Percentiles rank a stretch among this genome's conserved stretches.
phyloP scores from a whole-genome alignment of 2,329 filamentous ascomycete genomes.

The Arthroderma sp. region DNA sequence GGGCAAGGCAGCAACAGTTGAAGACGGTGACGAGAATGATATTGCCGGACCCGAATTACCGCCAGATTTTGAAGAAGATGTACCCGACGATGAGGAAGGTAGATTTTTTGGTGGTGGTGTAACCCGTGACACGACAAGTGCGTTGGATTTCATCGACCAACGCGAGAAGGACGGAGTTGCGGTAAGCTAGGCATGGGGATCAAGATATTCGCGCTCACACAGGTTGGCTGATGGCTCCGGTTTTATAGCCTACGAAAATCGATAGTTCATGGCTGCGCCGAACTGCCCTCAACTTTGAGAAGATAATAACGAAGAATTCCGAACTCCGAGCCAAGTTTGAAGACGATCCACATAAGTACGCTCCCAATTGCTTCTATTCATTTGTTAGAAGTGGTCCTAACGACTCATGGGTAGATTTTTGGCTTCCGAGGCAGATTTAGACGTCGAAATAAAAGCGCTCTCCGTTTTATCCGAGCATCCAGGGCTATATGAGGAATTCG shows the following conservation, averaged over 20 bases:
- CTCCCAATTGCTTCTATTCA: not conserved
- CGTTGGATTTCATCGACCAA: slow-evolving; percentile 76
- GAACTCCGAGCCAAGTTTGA: slow-evolving; percentile 79
- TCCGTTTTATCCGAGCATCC: slow-evolving; percentile 80
- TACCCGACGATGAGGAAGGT: slow-evolving; percentile 72
- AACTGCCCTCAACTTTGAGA: slow-evolving; percentile 72
- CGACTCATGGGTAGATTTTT: slow-evolving; percentile 43
- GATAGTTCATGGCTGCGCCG: slow-evolving; percentile 73
- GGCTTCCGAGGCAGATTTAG: slow-evolving; percentile 74
- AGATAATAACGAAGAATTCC: slow-evolving; percentile 78
- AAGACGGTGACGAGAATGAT: slow-evolving; percentile 37
- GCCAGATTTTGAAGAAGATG: slow-evolving; percentile 44
- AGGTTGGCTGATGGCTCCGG: slow-evolving; percentile 13
- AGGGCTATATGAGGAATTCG: slow-evolving; percentile 68
- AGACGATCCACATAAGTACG: slow-evolving; percentile 57
- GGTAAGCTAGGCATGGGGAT: slow-evolving; percentile 16
- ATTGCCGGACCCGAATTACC: slow-evolving; percentile 43
- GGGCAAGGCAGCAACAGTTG: slow-evolving; percentile 32
- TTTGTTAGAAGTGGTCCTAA: slow-evolving; percentile 10
- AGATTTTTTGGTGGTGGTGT: slow-evolving; percentile 93
- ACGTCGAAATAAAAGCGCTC: slow-evolving; percentile 72
- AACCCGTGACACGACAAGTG: slow-evolving; percentile 63
- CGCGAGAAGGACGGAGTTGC: slow-evolving; percentile 42
- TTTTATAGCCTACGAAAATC: slow-evolving; percentile 53
- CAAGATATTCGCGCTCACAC: not conserved